phyloP scores from a whole-genome alignment of 225 moss, liverwort and hornwort genomes.

The Bryoerythrophyllum caledonicum region DNA sequence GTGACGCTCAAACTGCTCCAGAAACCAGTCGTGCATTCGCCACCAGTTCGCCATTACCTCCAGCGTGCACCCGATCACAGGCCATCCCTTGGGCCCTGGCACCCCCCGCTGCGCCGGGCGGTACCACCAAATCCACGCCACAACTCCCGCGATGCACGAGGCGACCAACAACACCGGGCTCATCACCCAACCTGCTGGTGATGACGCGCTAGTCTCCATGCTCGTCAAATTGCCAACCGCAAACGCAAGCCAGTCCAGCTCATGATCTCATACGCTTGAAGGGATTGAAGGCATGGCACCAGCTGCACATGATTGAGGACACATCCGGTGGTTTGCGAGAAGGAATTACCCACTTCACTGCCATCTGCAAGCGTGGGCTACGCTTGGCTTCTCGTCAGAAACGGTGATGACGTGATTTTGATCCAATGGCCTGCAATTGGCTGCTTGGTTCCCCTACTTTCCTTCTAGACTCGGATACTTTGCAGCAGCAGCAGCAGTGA shows the following conservation, averaged over 20 bases:
- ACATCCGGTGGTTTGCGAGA: no score
- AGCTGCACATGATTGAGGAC: not conserved
- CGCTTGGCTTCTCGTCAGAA: not conserved
- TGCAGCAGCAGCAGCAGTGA: no score
- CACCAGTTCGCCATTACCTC: slow-evolving; percentile 19
- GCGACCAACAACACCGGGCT: not conserved
- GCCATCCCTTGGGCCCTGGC: slow-evolving; percentile 30
- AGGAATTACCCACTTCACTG: no score
- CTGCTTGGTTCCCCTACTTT: not conserved
- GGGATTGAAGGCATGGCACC: not conserved
- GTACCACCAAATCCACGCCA: slow-evolving; percentile 31
- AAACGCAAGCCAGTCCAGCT: not conserved
- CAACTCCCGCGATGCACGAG: slow-evolving; percentile 10
- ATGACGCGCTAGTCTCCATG: not conserved
- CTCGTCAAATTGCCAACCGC: not conserved
- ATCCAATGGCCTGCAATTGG: not conserved
- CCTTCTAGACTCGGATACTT: not conserved
- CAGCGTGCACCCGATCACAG: not conserved
- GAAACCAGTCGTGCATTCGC: slow-evolving; percentile 21
- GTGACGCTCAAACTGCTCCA: not conserved
- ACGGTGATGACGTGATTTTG: no score
- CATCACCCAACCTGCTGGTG: not conserved
- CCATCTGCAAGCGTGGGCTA: no score
- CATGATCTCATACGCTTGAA: not conserved
- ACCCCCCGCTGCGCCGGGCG: not conserved